phyloP scores from a whole-genome alignment of 2,329 filamentous ascomycete species.

The Xylaria sp. region DNA sequence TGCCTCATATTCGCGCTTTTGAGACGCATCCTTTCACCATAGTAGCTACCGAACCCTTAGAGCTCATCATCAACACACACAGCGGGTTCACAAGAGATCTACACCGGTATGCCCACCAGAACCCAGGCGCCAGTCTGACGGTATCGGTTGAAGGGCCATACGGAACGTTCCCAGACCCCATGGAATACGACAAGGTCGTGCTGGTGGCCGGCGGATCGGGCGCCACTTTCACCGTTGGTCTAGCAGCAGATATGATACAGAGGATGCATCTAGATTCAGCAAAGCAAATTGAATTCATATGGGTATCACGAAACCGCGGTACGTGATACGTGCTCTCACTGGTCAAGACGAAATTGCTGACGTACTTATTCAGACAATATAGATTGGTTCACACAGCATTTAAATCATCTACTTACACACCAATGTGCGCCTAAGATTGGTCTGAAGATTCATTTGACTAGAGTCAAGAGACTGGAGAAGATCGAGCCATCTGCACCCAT shows the following conservation, averaged over 20 bases:
- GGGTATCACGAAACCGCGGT: conserved; percentile 60
- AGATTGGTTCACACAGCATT: conserved; percentile 53
- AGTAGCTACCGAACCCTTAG: conserved; percentile 60
- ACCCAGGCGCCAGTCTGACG: conserved; percentile 60
- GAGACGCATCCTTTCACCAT: conserved; percentile 75
- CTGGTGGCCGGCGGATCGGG: conserved; percentile 70
- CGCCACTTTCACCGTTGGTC: conserved; percentile 66
- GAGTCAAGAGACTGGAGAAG: conserved; percentile 22
- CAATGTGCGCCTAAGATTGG: conserved; percentile 53
- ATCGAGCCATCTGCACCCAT: conserved; percentile 15
- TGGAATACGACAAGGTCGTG: conserved; percentile 65
- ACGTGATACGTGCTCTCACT: conserved; percentile 32
- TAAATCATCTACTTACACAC: conserved; percentile 53
- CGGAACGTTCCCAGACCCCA: conserved; percentile 63
- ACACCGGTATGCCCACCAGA: conserved; percentile 60
- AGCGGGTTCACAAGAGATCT: conserved; percentile 69
- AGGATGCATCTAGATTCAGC: conserved; percentile 53
- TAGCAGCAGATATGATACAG: conserved; percentile 58
- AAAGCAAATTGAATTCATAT: conserved; percentile 59
- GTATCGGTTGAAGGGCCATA: conserved; percentile 70
- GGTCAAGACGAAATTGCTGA: conserved; percentile 25
- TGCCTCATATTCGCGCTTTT: conserved; percentile 64
- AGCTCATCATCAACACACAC: conserved; percentile 68
- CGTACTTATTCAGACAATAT: conserved; percentile 46
- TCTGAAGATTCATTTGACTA: conserved; percentile 54